Percentiles rank a stretch among this genome's conserved stretches.
Conservation (phyloP, 2,329 filamentous ascomycete species). For the Pseudogymnoascus sp. region DNA sequence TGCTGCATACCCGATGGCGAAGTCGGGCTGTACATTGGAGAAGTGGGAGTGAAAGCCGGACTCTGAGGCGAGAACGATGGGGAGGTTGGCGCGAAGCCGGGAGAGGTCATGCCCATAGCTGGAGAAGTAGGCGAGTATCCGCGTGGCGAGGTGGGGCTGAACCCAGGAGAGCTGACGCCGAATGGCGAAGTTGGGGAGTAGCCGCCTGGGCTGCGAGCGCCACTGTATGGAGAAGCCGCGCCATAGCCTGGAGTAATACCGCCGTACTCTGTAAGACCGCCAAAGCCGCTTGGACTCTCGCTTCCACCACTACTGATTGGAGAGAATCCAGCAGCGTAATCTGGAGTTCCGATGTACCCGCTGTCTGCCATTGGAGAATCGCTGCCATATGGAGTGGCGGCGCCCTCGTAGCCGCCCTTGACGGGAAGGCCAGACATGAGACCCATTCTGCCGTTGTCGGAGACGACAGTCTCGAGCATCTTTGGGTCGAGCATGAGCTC, state of each 20-base stretch:
- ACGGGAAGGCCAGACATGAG: constrained; percentile 71
- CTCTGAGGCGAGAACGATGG: constrained; percentile 63
- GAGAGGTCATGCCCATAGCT: constrained; percentile 50
- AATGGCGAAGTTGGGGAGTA: constrained; percentile 39
- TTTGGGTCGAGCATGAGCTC: constrained; percentile 87
- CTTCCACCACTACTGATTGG: constrained; percentile 70
- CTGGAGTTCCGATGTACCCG: constrained; percentile 54
- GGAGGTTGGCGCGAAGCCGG: constrained; percentile 63
- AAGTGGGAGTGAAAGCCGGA: constrained; percentile 29
- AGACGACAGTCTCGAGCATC: constrained; percentile 92
- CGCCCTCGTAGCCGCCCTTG: constrained; percentile 71
- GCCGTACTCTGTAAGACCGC: constrained; percentile 47
- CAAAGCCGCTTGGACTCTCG: constrained; percentile 58
- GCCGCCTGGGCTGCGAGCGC: constrained; percentile 51
- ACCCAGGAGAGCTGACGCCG: constrained; percentile 21
- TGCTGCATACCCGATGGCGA: constrained; percentile 13
- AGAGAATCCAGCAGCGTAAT: constrained; percentile 57
- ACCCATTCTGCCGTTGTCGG: constrained; percentile 79
- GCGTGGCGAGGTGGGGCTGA: constrained; percentile 62
- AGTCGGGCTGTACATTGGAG: constrained; percentile 20
- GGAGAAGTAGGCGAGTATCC: constrained; percentile 41
- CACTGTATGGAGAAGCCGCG: constrained; percentile 53
- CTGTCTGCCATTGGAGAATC: constrained; percentile 70
- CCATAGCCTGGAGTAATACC: constrained; percentile 39
- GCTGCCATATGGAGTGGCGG: constrained; percentile 88